Base-by-base conservation (phyloP, 352 stramenopile genomes). In the Phytopythium helicoides region DNA sequence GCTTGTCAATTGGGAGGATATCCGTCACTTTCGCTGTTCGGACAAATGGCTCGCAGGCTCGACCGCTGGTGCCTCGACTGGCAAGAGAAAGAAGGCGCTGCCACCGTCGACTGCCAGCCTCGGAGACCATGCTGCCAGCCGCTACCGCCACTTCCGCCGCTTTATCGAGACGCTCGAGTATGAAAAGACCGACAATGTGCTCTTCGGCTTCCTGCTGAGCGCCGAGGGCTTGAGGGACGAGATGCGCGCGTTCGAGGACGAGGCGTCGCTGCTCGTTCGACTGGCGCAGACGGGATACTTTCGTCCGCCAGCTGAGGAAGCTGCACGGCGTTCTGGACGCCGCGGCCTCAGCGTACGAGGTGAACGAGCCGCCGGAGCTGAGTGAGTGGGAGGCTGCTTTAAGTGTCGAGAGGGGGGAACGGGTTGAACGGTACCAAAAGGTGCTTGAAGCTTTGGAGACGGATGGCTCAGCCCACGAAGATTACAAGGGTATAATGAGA, bases 231-330 rank as follows among this genome's bases (percentile, higher is more conserved):
- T 49, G 23, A 11, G 42, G 0, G 42, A 49, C 42, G 42, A 49
- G 5, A 37, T 49, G 23, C 25, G 25, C 12, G 25, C 42, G 23
- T 49, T 16, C 16, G 42, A 49, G 15, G 42, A 49, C 23, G 6
- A 49, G 25, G 3, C 42, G 4, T 49, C 25, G 25, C 8, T n/a
- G 16, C 25, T 49, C 2, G 23, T 49, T 25, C 25, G 15, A 10
- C 15, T 49, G 23, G 42, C 42, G 25, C 21, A 49, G 15, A 49
- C 42, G 4, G 42, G 42, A 0, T 23, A 37, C 42, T 37, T 49
- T 37, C n/a, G 42, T 37, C 14, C 42, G 25, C 3, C 42, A 49
- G 42, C 16, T 49, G 11, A 10, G 14, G 15, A 25, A 23, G 7
- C 42, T 49, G 5, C 23, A 49, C 16, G 23, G 14, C 1, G 42